Percentiles rank a stretch among this genome's conserved stretches.
Evolutionary conservation across 2,329 filamentous ascomycete genomes (phyloP).

Genomic region (Sporothrix sp.): DNA sequence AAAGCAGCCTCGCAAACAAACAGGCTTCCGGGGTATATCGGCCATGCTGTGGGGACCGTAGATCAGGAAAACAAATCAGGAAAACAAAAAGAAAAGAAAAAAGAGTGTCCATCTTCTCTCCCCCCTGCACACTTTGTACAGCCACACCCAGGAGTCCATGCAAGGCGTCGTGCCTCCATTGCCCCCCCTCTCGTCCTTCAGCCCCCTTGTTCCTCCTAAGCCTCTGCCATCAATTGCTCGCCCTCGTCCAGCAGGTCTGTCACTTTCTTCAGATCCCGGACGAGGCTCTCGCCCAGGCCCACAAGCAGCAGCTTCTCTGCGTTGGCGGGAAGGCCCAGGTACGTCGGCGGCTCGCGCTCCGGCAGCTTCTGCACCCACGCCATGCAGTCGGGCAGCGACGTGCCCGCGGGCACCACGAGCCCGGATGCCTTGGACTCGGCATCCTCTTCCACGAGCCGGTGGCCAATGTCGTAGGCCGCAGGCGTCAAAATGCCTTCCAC

Average conservation of each 20-base stretch:
- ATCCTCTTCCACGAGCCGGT: slow-evolving; percentile 63
- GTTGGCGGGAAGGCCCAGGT: slow-evolving; percentile 85
- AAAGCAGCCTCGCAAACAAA: neutral
- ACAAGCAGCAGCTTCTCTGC: slow-evolving; percentile 92
- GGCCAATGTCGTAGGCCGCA: slow-evolving; percentile 82
- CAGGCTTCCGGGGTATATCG: slow-evolving; percentile 7
- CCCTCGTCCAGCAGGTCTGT: slow-evolving; percentile 86
- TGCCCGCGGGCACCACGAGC: slow-evolving; percentile 69
- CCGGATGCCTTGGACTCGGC: slow-evolving; percentile 46
- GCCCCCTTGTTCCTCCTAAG: neutral
- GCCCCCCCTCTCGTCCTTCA: neutral
- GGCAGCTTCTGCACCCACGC: slow-evolving; percentile 86
- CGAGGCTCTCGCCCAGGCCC: slow-evolving; percentile 75
- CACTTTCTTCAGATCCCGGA: slow-evolving; percentile 74
- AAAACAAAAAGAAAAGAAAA: neutral
- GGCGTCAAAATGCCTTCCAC: slow-evolving; percentile 75
- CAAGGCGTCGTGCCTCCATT: too few relatives aligned
- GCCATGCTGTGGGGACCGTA: neutral
- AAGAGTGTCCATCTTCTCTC: neutral
- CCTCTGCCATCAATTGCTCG: slow-evolving; percentile 53
- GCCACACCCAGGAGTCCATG: too few relatives aligned
- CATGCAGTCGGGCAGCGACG: slow-evolving; percentile 75
- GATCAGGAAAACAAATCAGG: neutral
- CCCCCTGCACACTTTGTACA: neutral
- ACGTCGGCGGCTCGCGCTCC: slow-evolving; percentile 92